These are phyloP conservation scores for Akanthomyces dipterigenus DNA, from an alignment of 2,329 filamentous ascomycete genomes.

Conservation along the genomic window DNA sequence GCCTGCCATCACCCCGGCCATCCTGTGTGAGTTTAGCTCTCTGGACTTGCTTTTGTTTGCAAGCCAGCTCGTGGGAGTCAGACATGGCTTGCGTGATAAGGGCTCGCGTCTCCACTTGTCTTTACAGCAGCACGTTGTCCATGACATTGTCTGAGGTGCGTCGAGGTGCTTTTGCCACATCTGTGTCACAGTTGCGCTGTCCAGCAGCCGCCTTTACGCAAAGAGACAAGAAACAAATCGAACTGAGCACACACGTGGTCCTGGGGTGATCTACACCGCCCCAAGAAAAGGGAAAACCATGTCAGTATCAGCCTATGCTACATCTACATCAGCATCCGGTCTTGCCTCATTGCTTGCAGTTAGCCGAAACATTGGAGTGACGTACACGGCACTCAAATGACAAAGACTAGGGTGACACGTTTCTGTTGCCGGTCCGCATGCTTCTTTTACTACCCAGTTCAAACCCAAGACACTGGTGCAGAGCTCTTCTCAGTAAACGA, in stretches of 20 bases:
- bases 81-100: constrained; percentile 7
- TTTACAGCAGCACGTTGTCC: background rate
- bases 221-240: background rate
- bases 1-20: background rate
- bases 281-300: background rate
- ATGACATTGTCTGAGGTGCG: background rate
- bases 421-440: background rate
- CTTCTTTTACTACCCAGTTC: background rate
- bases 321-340: background rate
- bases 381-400: background rate
- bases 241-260: background rate
- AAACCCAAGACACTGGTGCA: background rate
- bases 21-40: background rate
- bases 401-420: background rate
- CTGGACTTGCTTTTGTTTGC: background rate
- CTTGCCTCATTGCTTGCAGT: background rate
- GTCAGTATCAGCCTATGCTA: background rate
- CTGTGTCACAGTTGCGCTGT: background rate
- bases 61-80: constrained; percentile 8
- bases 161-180: background rate
- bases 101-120: background rate
- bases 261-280: background rate
- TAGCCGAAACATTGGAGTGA: background rate
- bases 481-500: background rate
- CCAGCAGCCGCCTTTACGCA: background rate